These are phyloP conservation scores for Polygonum aviculare DNA, from an alignment of 148 eudicot species.

Conservation along the genomic window DNA sequence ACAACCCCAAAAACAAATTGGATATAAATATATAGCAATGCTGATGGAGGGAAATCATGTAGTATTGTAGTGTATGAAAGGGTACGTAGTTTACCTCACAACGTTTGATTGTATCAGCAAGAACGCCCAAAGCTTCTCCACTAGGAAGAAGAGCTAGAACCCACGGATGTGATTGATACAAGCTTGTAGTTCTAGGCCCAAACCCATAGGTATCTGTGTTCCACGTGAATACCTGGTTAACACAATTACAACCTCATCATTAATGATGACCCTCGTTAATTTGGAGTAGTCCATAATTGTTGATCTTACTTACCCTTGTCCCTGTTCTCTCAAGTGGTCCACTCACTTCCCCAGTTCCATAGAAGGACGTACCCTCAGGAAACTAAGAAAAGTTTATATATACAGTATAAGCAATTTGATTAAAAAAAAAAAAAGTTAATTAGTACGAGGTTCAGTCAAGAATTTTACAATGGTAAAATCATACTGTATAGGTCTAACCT, in stretches of 20 bases:
- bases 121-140: slow-evolving; percentile 85
- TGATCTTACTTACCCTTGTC: slow-evolving; percentile 52
- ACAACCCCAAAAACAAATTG: background rate
- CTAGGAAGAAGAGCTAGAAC: slow-evolving; percentile 74
- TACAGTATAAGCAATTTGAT: too few relatives aligned
- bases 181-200: slow-evolving; percentile 79
- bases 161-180: slow-evolving; percentile 98
- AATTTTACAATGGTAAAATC: too few relatives aligned
- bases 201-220: slow-evolving; percentile 97
- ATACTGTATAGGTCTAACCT: slow-evolving; percentile 29
- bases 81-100: slow-evolving; percentile 56
- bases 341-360: slow-evolving; percentile 99
- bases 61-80: background rate
- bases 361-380: slow-evolving; percentile 75
- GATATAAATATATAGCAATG: background rate
- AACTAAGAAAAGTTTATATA: slow-evolving; percentile 26
- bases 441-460: too few relatives aligned
- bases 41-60: background rate
- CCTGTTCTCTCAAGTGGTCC: slow-evolving; percentile 95
- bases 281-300: background rate
- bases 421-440: too few relatives aligned
- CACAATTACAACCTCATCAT: background rate
- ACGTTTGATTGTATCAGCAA: slow-evolving; percentile 86
- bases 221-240: slow-evolving; percentile 75
- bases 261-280: background rate